A percentile compares a stretch with the other conserved stretches of the same genome.
phyloP scores from a whole-genome alignment of 805 yeast species.

The Torulaspora gathmanii region DNA sequence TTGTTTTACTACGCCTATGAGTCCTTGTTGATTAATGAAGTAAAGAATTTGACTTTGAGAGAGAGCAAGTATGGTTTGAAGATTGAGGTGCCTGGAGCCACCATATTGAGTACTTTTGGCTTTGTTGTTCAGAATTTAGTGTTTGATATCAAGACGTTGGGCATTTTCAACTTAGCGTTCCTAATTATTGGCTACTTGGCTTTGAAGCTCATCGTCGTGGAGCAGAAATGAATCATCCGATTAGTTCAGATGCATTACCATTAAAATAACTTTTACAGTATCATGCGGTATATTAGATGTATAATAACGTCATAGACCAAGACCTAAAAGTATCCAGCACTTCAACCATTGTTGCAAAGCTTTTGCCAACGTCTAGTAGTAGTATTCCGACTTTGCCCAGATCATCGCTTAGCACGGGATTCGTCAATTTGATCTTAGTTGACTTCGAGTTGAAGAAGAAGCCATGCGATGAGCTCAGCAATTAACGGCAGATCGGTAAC shows the following conservation, averaged over 20 bases:
- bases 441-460: conserved; percentile 1
- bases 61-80: conserved; percentile 90
- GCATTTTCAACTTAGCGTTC: conserved; percentile 54
- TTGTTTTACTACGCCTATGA: conserved; percentile 96
- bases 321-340: not conserved
- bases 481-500: not conserved
- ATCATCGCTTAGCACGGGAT: conserved; percentile 4
- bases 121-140: conserved; percentile 75
- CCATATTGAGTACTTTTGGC: conserved; percentile 91
- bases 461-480: conserved; percentile 10
- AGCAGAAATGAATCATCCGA: conserved; percentile 57
- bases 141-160: conserved; percentile 59
- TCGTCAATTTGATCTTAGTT: not conserved
- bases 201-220: conserved; percentile 68
- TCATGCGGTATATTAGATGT: not conserved
- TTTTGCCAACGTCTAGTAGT: too few species aligned
- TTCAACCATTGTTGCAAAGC: too few species aligned
- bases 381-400: not conserved
- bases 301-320: not conserved
- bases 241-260: not conserved
- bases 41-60: conserved; percentile 71
- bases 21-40: conserved; percentile 88
- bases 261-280: not conserved
- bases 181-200: conserved; percentile 68
- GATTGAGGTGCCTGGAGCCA: conserved; percentile 97